Percentiles rank a stretch among this genome's conserved stretches.
Conservation (phyloP, 371 early-diverging fungal genomes). For the Rhizopus arrhizus region DNA sequence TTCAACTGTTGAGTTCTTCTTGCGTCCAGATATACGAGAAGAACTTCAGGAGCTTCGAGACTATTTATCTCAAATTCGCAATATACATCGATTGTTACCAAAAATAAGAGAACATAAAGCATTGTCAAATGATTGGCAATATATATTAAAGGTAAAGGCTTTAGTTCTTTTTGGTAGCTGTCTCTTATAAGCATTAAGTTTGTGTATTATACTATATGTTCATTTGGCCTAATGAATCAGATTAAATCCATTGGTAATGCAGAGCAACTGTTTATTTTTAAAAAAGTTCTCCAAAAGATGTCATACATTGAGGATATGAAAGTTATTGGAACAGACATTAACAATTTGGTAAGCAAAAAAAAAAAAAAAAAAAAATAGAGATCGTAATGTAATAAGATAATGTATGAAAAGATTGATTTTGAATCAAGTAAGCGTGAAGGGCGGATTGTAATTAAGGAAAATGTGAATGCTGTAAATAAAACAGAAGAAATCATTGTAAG, state of each 20-base stretch:
- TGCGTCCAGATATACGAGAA: slow-evolving; percentile 33
- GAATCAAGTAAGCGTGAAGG: slow-evolving; percentile 60
- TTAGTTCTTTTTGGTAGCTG: background rate
- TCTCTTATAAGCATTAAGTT: slow-evolving; percentile 47
- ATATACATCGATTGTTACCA: slow-evolving; percentile 59
- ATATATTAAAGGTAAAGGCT: slow-evolving; percentile 59
- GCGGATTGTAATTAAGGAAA: slow-evolving; percentile 60
- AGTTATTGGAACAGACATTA: slow-evolving; percentile 60
- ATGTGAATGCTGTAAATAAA: slow-evolving; percentile 56
- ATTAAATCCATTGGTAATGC: slow-evolving; percentile 5
- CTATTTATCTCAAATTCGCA: slow-evolving; percentile 61
- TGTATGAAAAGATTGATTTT: slow-evolving; percentile 66
- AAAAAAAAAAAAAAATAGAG: background rate
- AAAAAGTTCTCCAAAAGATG: slow-evolving; percentile 31
- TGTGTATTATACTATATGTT: slow-evolving; percentile 60
- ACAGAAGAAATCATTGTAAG: background rate
- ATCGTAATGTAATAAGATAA: background rate
- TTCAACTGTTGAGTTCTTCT: slow-evolving; percentile 55
- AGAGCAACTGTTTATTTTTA: slow-evolving; percentile 35
- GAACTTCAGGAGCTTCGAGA: slow-evolving; percentile 38
- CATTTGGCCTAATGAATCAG: slow-evolving; percentile 38
- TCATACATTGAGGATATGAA: slow-evolving; percentile 34
- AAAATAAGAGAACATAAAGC: slow-evolving; percentile 54
- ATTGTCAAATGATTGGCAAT: slow-evolving; percentile 68
- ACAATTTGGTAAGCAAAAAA: slow-evolving; percentile 24